phyloP scores from a whole-genome alignment of 1,284 basidiomycete species.

The Tetrapyrgos nigripes region DNA sequence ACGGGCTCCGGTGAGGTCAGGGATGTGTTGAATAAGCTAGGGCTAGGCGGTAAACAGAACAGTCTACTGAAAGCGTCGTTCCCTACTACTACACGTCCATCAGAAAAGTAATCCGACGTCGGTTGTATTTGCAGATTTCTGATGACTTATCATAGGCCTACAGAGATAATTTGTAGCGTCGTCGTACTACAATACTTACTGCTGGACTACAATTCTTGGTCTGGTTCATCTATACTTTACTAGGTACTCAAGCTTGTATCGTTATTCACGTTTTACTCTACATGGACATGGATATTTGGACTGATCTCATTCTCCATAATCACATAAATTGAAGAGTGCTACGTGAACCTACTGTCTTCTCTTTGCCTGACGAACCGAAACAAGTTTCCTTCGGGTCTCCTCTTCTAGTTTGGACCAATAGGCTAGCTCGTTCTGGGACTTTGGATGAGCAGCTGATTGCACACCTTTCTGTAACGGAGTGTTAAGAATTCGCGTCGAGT shows the following conservation, averaged over 20 bases:
- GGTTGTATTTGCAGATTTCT: neutral
- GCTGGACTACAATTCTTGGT: neutral
- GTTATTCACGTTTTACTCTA: neutral
- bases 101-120: neutral
- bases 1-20: slow-evolving; percentile 74
- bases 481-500: slow-evolving; percentile 7
- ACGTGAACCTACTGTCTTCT: slow-evolving; percentile 3
- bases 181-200: neutral
- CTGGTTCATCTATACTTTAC: neutral
- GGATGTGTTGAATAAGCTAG: slow-evolving; percentile 78
- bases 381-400: slow-evolving; percentile 58
- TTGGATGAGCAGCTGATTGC: slow-evolving; percentile 58
- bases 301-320: neutral
- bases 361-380: slow-evolving; percentile 41
- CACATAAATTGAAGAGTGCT: neutral
- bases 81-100: slow-evolving; percentile 47
- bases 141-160: neutral
- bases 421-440: slow-evolving; percentile 62
- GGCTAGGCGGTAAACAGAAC: slow-evolving; percentile 76
- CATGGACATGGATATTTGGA: neutral
- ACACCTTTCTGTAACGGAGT: slow-evolving; percentile 48
- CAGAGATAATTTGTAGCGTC: too few species aligned
- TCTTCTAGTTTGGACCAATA: slow-evolving; percentile 67
- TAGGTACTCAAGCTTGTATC: neutral
- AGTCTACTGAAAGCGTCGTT: slow-evolving; percentile 74